Percentiles rank a stretch among this genome's conserved stretches.
Evolutionary conservation across 179 eudicot species (phyloP).

Genomic region (Spergularia azorica): DNA sequence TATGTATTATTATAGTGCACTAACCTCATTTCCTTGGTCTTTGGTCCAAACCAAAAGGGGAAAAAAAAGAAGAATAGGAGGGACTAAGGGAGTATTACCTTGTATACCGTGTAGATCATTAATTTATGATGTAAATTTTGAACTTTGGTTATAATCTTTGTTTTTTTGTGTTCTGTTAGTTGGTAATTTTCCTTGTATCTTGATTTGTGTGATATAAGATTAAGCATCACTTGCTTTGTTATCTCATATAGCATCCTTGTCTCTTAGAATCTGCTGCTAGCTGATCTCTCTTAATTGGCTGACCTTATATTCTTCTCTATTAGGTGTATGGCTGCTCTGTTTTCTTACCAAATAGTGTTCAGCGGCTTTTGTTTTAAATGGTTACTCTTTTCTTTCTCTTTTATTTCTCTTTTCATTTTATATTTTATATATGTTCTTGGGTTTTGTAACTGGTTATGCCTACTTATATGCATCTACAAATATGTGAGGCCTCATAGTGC

Average conservation of each 20-base stretch:
- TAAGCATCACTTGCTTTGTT: not conserved
- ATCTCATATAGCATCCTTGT: not conserved
- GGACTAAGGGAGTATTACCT: too few species aligned
- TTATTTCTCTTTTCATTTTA: not conserved
- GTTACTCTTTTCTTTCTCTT: constrained; percentile 1
- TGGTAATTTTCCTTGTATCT: too few species aligned
- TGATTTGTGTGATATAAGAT: not conserved
- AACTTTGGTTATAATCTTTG: too few species aligned
- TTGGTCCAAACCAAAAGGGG: too few species aligned
- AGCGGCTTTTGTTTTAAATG: constrained; percentile 5
- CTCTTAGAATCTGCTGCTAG: not conserved
- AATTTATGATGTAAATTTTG: too few species aligned
- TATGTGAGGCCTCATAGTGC: not conserved
- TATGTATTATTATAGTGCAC: too few species aligned
- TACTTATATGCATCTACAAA: not conserved
- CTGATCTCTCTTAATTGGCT: not conserved
- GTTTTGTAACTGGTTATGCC: not conserved
- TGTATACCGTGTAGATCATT: too few species aligned
- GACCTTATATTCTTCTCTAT: not conserved
- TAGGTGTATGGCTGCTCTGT: not conserved
- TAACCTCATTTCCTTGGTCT: too few species aligned
- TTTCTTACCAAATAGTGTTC: not conserved
- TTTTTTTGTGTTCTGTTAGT: too few species aligned
- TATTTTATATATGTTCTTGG: not conserved
- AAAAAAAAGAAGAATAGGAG: too few species aligned